Conservation (phyloP, 1,284 basidiomycete genomes). For the Leccinum holopus region DNA sequence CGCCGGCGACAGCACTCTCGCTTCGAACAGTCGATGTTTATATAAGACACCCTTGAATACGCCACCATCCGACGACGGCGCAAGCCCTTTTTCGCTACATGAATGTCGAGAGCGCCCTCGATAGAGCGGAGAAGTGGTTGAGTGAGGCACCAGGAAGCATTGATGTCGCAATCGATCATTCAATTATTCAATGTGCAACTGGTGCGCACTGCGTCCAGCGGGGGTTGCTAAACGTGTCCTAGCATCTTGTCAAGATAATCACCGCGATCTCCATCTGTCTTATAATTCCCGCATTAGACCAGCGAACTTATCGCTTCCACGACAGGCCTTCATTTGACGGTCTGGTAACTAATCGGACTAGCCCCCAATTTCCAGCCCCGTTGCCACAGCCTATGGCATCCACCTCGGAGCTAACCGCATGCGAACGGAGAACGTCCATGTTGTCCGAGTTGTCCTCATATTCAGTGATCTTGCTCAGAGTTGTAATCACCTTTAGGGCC, state of each 20-base stretch:
- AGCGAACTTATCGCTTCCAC: constrained; percentile 4
- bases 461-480: constrained; percentile 3
- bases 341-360: background rate
- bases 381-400: constrained; percentile 1
- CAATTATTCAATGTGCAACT: background rate
- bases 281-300: constrained; percentile 21
- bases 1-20: background rate
- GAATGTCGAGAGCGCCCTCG: constrained; percentile 11
- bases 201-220: background rate
- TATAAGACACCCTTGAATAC: background rate
- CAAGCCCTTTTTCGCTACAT: constrained; percentile 5
- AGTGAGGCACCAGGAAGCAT: constrained; percentile 6
- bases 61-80: constrained; percentile 12
- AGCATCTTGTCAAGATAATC: constrained; percentile 19
- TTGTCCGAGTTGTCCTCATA: constrained; percentile 1
- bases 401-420: constrained; percentile 3
- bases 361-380: background rate
- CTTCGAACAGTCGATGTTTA: constrained; percentile 11
- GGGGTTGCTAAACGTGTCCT: background rate
- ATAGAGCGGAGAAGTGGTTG: constrained; percentile 13
- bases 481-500: constrained; percentile 6
- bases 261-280: constrained; percentile 24
- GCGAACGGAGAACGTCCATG: background rate
- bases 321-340: background rate
- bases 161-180: constrained; percentile 4